Base-by-base conservation (phyloP, 2,329 filamentous ascomycete genomes). In the Metarhizium rileyi region DNA sequence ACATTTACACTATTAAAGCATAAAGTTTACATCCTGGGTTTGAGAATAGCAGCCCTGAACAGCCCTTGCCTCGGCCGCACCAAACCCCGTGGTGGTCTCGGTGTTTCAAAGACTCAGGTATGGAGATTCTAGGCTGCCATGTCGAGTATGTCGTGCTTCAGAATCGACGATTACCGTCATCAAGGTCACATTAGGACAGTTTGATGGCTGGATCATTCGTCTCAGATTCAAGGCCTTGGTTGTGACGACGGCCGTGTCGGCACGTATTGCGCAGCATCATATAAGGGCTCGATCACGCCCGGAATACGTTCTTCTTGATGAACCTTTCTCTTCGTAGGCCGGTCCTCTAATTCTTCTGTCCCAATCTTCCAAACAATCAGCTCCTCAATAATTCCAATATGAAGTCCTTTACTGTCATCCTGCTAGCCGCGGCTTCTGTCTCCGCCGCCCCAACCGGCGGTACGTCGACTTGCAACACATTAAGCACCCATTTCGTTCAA, bases 391-490 rank as follows among this genome's bases (percentile, higher is more conserved):
- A 5, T 9, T 22, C 14, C 23, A 45, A 14, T 4, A 49, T 49
- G 48, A 49, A 46, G 42, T 49, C 48, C 22, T 26, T 40, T 36
- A 18, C 42, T 18, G 25, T 49, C n/a, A 22, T 42, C 20, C 33
- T 49, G 16, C 23, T 49, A 14, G 48, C 42, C 20, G 47, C 27
- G 41, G 41, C 42, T 6, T 38, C 41, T 2, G 48, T 45, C 14
- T 49, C 48, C 12, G 48, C 48, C 42, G 48, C 42, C 27, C 48
- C 48, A 22, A 10, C 41, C 10, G 22, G 35, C 45, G 26, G 20
- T 18, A 28, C 14, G 27, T 26, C 40, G 41, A n/a, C 47, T 27
- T 36, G 41, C n/a, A n/a, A n/a, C n/a, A n/a, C n/a, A n/a, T n/a
- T n/a, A n/a, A n/a, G n/a, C n/a, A n/a, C n/a, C n/a, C n/a, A n/a